Percentiles rank a stretch among this genome's conserved stretches.
Conservation (phyloP, 345 rosid genomes). For the Ricinus communis region DNA sequence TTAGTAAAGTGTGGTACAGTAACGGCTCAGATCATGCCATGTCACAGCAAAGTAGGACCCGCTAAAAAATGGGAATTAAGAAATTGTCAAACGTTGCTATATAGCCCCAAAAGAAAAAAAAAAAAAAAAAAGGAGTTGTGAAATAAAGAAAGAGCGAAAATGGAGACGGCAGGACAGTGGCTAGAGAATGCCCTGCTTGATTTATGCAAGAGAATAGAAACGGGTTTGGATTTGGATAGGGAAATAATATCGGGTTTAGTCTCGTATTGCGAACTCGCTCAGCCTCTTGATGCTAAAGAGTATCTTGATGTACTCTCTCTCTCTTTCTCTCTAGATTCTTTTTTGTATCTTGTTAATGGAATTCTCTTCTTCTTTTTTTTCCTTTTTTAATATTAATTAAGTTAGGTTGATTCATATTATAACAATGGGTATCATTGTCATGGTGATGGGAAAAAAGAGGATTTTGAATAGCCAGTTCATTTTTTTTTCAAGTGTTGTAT, state of each 20-base stretch:
- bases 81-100: too few relatives aligned
- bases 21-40: not conserved
- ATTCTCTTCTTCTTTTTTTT: not conserved
- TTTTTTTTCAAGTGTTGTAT: too few relatives aligned
- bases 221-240: slow-evolving; percentile 72
- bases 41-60: not conserved
- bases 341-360: not conserved
- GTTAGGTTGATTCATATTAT: too few relatives aligned
- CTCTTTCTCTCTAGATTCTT: not conserved
- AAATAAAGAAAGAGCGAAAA: slow-evolving; percentile 5
- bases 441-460: too few relatives aligned
- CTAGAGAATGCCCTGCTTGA: slow-evolving; percentile 70
- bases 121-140: not conserved
- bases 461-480: not conserved
- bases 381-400: too few relatives aligned
- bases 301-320: slow-evolving; percentile 70
- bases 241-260: slow-evolving; percentile 80
- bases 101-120: too few relatives aligned
- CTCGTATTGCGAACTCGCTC: slow-evolving; percentile 89
- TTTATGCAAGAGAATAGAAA: slow-evolving; percentile 54
- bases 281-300: slow-evolving; percentile 89
- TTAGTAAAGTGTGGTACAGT: not conserved
- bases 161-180: slow-evolving; percentile 77
- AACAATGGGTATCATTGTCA: too few relatives aligned
- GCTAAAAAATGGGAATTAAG: not conserved